phyloP scores from a whole-genome alignment of 192 early-diverging fungal genomes.

The Geosiphon pyriformis region DNA sequence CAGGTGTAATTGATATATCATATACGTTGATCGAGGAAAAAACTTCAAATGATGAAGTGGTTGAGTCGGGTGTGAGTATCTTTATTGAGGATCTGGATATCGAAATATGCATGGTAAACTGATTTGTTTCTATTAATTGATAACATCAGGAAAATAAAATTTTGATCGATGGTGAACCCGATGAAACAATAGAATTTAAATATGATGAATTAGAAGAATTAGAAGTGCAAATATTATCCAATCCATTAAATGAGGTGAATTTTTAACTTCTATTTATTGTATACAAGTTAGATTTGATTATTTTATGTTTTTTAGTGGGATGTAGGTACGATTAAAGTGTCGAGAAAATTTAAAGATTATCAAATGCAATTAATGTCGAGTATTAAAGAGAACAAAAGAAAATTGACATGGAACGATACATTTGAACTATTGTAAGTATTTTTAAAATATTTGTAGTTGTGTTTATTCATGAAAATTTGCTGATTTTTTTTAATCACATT shows the following conservation, averaged over 20 bases:
- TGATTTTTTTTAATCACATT: constrained; percentile 17
- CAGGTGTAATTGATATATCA: too few species aligned
- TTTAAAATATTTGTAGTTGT: constrained; percentile 7
- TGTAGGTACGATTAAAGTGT: background rate
- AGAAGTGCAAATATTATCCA: background rate
- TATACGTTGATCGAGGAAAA: too few species aligned
- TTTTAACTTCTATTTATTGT: constrained; percentile 13
- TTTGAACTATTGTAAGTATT: constrained; percentile 19
- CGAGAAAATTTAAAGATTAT: constrained; percentile 1
- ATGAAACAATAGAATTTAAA: too few species aligned
- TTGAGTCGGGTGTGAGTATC: too few species aligned
- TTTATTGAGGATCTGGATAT: too few species aligned
- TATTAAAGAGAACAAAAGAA: background rate
- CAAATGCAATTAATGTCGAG: constrained; percentile 7
- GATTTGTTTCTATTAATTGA: too few species aligned
- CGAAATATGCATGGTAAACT: too few species aligned
- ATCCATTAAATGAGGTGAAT: constrained; percentile 10
- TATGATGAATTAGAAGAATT: too few species aligned
- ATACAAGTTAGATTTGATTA: background rate
- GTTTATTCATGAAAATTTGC: background rate
- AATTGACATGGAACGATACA: constrained; percentile 20
- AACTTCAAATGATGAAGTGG: too few species aligned
- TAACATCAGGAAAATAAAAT: too few species aligned
- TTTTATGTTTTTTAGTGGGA: background rate
- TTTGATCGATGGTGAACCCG: too few species aligned